Percentiles rank a stretch among this genome's conserved stretches.
Conservation (phyloP, 805 yeast species). For the Sugiyamaella boreocaroliniensis region DNA sequence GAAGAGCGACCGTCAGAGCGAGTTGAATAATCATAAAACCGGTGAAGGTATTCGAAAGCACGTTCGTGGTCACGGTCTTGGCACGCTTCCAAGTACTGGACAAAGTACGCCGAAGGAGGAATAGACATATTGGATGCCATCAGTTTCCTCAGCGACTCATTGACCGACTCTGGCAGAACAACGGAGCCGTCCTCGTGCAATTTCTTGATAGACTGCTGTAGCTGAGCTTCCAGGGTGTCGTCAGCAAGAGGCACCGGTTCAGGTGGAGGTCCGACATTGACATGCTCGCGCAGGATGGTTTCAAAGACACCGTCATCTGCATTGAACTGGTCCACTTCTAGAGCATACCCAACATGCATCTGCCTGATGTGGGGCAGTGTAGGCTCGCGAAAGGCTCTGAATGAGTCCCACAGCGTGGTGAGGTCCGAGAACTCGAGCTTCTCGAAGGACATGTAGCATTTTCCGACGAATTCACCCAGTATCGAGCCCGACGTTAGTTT, state of each 20-base stretch:
- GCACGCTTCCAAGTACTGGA: slow-evolving; percentile 54
- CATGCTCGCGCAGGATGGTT: neutral
- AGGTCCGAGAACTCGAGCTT: slow-evolving; percentile 41
- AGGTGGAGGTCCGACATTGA: neutral
- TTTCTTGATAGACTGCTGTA: slow-evolving; percentile 44
- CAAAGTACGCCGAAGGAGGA: slow-evolving; percentile 47
- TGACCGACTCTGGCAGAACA: slow-evolving; percentile 36
- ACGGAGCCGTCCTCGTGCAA: slow-evolving; percentile 42
- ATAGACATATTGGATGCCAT: slow-evolving; percentile 30
- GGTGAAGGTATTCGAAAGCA: slow-evolving; percentile 47
- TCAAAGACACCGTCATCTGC: neutral
- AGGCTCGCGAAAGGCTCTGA: slow-evolving; percentile 27
- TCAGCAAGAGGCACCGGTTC: slow-evolving; percentile 1
- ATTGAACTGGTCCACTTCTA: neutral
- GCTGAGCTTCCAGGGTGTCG: slow-evolving; percentile 27
- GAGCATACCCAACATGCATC: neutral
- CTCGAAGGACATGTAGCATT: slow-evolving; percentile 27
- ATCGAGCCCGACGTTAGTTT: slow-evolving; percentile 12
- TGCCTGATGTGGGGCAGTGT: slow-evolving; percentile 1
- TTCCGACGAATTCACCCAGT: slow-evolving; percentile 21
- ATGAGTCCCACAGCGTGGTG: slow-evolving; percentile 35
- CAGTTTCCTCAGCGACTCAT: slow-evolving; percentile 32
- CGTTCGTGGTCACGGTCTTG: slow-evolving; percentile 51
- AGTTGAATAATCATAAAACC: slow-evolving; percentile 69
- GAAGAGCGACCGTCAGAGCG: slow-evolving; percentile 55